These are phyloP conservation scores for Suillus fuscotomentosus DNA, from an alignment of 768 basidiomycete genomes.

Conservation along the genomic window DNA sequence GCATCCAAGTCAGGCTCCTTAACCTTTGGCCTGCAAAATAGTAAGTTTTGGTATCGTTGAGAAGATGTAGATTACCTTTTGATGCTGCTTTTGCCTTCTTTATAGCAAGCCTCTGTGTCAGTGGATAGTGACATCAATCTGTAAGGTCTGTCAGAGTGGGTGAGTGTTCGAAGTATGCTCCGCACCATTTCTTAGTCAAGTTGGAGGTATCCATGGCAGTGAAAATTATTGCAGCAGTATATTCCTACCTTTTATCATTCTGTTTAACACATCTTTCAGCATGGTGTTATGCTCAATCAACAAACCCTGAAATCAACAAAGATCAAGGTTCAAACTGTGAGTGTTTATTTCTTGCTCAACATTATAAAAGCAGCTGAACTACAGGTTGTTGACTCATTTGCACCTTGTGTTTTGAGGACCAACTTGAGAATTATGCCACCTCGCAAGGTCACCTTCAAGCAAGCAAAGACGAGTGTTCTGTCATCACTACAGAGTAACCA, in stretches of 20 bases:
- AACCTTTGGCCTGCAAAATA: not conserved
- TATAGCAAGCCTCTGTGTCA: not conserved
- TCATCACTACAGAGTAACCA: not conserved
- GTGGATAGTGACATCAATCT: not conserved
- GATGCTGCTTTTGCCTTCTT: not conserved
- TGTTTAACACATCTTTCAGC: not conserved
- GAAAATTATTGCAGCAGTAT: not conserved
- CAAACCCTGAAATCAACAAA: not conserved
- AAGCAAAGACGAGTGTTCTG: not conserved
- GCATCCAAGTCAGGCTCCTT: not conserved
- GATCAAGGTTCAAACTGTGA: not conserved
- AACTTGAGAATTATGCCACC: not conserved
- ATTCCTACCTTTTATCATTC: not conserved
- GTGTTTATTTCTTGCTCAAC: not conserved
- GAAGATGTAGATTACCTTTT: not conserved
- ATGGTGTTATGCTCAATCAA: not conserved
- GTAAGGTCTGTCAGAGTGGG: not conserved
- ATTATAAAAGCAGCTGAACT: not conserved
- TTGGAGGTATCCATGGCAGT: not conserved
- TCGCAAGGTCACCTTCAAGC: not conserved
- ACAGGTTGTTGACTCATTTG: not conserved
- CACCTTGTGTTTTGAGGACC: not conserved
- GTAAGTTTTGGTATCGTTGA: not conserved
- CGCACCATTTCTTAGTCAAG: not conserved
- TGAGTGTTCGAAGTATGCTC: not conserved